Evolutionary conservation across 345 rosid species (phyloP).

Genomic region (Noccaea bulbosa): DNA sequence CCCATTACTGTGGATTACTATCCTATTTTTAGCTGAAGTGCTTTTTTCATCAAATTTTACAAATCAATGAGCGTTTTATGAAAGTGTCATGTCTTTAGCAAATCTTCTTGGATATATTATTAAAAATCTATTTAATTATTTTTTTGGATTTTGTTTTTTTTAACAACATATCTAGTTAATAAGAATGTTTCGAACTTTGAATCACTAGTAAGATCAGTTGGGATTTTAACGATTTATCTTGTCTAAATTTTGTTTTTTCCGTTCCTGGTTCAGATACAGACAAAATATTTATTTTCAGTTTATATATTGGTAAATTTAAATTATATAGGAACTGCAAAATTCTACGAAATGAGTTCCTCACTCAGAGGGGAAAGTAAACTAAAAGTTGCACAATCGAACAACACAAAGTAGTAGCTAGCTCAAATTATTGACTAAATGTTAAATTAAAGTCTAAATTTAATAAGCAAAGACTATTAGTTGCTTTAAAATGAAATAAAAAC

Average conservation of each 20-base stretch:
- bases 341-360: slow-evolving; percentile 21
- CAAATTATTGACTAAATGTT: neutral
- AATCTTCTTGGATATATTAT: neutral
- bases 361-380: slow-evolving; percentile 26
- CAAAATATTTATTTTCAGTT: neutral
- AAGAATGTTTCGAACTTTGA: too few species aligned
- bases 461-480: neutral
- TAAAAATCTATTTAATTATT: too few species aligned
- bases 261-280: neutral
- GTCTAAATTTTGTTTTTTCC: neutral
- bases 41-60: neutral
- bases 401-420: slow-evolving; percentile 21
- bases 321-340: neutral
- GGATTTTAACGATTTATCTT: neutral
- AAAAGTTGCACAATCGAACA: slow-evolving; percentile 19
- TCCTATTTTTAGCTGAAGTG: slow-evolving; percentile 5
- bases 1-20: neutral
- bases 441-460: slow-evolving; percentile 1
- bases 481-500: slow-evolving; percentile 2
- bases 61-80: neutral
- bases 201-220: too few species aligned
- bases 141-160: too few species aligned
- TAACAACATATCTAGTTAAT: too few species aligned
- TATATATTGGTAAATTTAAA: neutral
- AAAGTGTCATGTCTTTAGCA: neutral